Conservation (phyloP, 2,329 filamentous ascomycete genomes). For the Exutisphaerella laricina region DNA sequence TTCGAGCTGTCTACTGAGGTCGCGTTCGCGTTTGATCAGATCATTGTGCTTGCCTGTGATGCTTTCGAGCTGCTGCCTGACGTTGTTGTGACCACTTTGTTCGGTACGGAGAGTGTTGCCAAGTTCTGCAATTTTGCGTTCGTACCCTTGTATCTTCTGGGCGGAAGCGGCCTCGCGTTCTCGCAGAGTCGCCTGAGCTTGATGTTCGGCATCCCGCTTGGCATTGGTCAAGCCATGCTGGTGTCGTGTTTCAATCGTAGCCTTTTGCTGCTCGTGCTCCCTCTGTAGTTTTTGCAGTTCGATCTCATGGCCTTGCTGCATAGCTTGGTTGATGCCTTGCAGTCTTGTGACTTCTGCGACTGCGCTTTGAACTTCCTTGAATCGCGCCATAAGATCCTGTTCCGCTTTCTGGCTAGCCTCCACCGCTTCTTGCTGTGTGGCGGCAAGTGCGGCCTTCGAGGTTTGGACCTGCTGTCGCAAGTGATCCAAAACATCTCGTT, state of each 20-base stretch:
- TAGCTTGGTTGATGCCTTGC: conserved; percentile 62
- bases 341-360: conserved; percentile 48
- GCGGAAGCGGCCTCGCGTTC: conserved; percentile 24
- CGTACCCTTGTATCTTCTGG: conserved; percentile 27
- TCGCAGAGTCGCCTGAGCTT: conserved; percentile 23
- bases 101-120: conserved; percentile 29
- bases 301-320: conserved; percentile 65
- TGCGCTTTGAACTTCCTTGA: conserved; percentile 45
- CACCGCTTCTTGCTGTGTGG: conserved; percentile 52
- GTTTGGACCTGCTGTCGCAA: conserved; percentile 72
- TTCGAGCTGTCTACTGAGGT: conserved; percentile 22
- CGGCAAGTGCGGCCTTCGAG: conserved; percentile 57
- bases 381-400: conserved; percentile 30
- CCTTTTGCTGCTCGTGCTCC: conserved; percentile 37
- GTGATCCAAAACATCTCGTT: conserved; percentile 86
- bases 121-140: conserved; percentile 27
- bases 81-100: conserved; percentile 25
- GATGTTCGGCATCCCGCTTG: conserved; percentile 26
- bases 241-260: conserved; percentile 33
- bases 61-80: conserved; percentile 32
- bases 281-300: conserved; percentile 42
- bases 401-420: conserved; percentile 54
- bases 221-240: conserved; percentile 26
- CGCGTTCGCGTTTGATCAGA: conserved; percentile 23
- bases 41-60: conserved; percentile 24